A percentile compares a stretch with the other conserved stretches of the same genome.
Conservation (phyloP, 805 yeast species). For the Barnettozyma pratensis region DNA sequence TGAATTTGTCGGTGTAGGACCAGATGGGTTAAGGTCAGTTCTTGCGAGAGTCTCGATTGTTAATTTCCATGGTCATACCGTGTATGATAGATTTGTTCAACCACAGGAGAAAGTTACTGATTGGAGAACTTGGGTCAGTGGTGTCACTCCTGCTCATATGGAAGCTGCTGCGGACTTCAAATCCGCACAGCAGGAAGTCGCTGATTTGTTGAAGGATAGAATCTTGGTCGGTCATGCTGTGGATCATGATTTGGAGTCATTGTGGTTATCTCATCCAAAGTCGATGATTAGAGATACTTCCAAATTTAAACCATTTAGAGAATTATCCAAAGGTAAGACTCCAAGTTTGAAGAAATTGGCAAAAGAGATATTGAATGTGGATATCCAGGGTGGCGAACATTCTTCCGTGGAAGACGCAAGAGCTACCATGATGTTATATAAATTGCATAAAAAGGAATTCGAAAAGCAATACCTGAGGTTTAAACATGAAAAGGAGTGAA, state of each 20-base stretch:
- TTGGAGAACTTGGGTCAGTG: conserved; percentile 93
- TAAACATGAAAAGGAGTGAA: background rate
- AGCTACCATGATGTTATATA: conserved; percentile 79
- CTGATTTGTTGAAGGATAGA: conserved; percentile 47
- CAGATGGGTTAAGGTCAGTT: conserved; percentile 61
- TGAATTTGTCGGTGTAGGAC: conserved; percentile 91
- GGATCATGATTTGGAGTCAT: conserved; percentile 67
- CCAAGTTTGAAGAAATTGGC: conserved; percentile 70
- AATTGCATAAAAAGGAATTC: conserved; percentile 55
- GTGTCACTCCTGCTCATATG: conserved; percentile 70
- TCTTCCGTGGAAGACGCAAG: conserved; percentile 89
- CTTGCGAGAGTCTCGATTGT: conserved; percentile 87
- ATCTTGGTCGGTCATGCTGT: conserved; percentile 83
- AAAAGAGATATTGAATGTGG: conserved; percentile 47
- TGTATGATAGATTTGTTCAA: conserved; percentile 69
- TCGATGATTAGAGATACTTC: conserved; percentile 70
- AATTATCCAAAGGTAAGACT: conserved; percentile 57
- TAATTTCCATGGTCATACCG: conserved; percentile 67
- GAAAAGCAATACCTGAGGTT: conserved; percentile 34
- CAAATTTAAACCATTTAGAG: conserved; percentile 49
- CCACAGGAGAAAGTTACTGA: conserved; percentile 77
- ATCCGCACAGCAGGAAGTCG: conserved; percentile 56
- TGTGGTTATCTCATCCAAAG: conserved; percentile 64
- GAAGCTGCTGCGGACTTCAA: conserved; percentile 58
- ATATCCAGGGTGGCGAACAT: conserved; percentile 72